Evolutionary conservation across 495 filamentous ascomycete species (phyloP), one percentile per base, ranked within the genome.

Genomic region (Elasticomyces elasticus): DNA sequence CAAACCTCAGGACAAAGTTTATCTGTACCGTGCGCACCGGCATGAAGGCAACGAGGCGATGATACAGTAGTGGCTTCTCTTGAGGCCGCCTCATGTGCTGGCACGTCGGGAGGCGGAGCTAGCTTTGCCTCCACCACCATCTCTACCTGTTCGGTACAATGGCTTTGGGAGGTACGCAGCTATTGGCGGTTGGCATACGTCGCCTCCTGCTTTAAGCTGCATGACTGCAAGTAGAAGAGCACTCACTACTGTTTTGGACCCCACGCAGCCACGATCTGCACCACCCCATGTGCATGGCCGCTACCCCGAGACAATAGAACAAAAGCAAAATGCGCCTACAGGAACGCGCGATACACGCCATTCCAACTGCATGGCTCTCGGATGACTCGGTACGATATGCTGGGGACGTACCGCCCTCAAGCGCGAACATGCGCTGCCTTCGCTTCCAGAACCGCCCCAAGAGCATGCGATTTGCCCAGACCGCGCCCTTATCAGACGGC

Each of bases 1-100:
- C 35, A 40, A 17, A 40, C 3, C 13, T 12, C 13, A 13, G 35
- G 35, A 3, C 35, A 17, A 40, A 5, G 35, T 5, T 40, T 3
- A 40, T 40, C 35, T 15, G 12, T 40, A 17, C 5, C 5, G 15
- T 33, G 15, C 15, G 30, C 30, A 7, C 30, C 10, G 40, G 20
- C 40, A 5, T 17, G 42, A 45, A 45, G 42, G 42, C 42, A 45
- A 45, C 42, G 6, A 23, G 17, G 17, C 6, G 15, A 45, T 12
- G 20, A 17, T 22, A 4, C 42, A 23, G 15, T 45, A 9, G 19
- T 9, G 20, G 40, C 42, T 45, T 45, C 5, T 9, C 2, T 23
- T 27, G 42, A 45, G 42, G 42, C 42, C 42, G 42, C 42, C 42
- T 15, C 24, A 27, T 23, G 42, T 23, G 42, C 42, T 45, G 42